A percentile compares a stretch with the other conserved stretches of the same genome.
Conservation (phyloP, 345 rosid genomes). For the Camelina laxa region DNA sequence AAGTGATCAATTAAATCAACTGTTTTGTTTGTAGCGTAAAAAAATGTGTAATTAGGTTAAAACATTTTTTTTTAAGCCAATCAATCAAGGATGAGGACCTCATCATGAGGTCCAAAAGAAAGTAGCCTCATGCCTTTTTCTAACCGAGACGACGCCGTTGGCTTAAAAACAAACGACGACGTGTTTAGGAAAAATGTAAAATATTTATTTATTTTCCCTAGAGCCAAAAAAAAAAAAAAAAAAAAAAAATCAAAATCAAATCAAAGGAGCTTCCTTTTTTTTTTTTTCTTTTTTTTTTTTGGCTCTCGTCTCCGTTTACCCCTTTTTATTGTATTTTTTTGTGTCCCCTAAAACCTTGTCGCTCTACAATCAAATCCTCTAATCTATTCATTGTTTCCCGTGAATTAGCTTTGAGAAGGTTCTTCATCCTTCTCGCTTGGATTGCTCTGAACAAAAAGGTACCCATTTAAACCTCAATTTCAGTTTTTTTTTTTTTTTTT, state of each 20-base stretch:
- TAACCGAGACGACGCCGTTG: neutral
- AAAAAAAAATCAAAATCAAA: neutral
- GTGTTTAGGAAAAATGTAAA: neutral
- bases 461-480: slow-evolving; percentile 26
- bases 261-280: slow-evolving; percentile 24
- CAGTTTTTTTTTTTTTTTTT: neutral
- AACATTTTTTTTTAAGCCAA: no score
- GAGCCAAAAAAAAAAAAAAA: neutral
- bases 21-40: no score
- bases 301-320: slow-evolving; percentile 28
- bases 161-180: neutral
- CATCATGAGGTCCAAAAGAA: no score
- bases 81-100: no score
- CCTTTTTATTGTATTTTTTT: slow-evolving; percentile 9
- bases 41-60: no score
- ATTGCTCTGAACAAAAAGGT: slow-evolving; percentile 12
- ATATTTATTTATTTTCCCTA: neutral
- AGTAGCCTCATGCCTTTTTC: no score
- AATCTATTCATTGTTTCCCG: neutral
- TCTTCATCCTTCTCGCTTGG: slow-evolving; percentile 6
- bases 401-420: neutral
- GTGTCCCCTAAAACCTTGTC: slow-evolving; percentile 7
- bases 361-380: slow-evolving; percentile 12
- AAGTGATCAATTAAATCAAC: no score
- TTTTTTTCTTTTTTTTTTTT: neutral